phyloP scores from a whole-genome alignment of 176 grass and related monocot species.

The Rhynchospora tenuis region DNA sequence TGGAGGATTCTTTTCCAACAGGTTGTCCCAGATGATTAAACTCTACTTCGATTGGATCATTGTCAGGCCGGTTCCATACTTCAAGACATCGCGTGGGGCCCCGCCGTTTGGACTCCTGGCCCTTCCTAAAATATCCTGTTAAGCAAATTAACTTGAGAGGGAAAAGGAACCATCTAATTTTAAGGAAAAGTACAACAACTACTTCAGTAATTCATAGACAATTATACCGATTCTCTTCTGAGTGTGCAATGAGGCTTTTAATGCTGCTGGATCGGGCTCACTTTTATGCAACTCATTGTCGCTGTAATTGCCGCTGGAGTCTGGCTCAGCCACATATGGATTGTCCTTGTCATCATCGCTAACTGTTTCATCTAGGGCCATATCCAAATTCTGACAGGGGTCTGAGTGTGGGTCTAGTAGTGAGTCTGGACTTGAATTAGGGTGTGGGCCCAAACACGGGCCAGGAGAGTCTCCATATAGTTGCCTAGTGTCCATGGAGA shows the following conservation, averaged over 20 bases:
- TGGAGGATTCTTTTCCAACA: constrained; percentile 31
- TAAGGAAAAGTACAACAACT: neutral
- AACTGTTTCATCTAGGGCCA: neutral
- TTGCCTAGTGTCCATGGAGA: neutral
- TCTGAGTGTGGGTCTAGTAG: neutral
- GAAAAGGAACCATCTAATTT: neutral
- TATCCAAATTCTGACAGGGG: neutral
- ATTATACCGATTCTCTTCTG: neutral
- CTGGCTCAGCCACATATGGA: constrained; percentile 1
- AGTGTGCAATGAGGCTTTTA: neutral
- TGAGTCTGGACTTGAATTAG: neutral
- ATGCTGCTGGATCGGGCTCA: neutral
- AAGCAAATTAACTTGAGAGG: neutral
- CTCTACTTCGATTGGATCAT: constrained; percentile 27
- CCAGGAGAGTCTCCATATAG: neutral
- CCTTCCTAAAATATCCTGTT: constrained; percentile 14
- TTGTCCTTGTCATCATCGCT: constrained; percentile 3
- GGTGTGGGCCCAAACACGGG: neutral
- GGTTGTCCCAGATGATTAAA: constrained; percentile 36
- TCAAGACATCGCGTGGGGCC: constrained; percentile 29
- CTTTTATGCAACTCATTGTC: neutral
- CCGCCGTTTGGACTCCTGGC: constrained; percentile 14
- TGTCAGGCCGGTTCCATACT: constrained; percentile 38
- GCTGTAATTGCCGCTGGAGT: neutral
- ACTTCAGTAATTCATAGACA: neutral